A percentile compares a stretch with the other conserved stretches of the same genome.
Evolutionary conservation across 768 basidiomycete species (phyloP).

Genomic region (Coprinopsis strossmayeri): DNA sequence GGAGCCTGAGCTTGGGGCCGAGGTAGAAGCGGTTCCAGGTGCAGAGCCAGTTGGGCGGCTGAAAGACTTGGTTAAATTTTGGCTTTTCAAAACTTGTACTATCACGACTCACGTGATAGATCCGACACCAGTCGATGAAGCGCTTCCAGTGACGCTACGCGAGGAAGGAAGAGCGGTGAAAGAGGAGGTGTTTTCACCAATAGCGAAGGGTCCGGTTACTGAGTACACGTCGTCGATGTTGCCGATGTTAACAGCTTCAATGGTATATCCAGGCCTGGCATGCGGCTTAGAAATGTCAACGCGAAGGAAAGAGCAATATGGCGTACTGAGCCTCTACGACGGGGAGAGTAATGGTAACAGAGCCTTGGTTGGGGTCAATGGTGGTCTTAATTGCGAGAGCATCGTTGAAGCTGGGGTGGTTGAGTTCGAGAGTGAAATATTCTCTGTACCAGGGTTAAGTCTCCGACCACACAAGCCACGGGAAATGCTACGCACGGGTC

Average conservation of each 20-base stretch:
- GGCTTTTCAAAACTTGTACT: no score
- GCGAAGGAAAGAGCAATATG: neutral
- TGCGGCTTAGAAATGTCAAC: neutral
- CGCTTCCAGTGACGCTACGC: neutral
- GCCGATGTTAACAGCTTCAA: constrained; percentile 38
- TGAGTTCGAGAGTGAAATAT: constrained; percentile 39
- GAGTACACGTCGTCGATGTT: constrained; percentile 42
- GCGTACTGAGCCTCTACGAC: constrained; percentile 41
- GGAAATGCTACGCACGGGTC: constrained; percentile 43
- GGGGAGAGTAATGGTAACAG: constrained; percentile 36
- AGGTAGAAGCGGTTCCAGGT: no score
- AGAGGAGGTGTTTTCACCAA: constrained; percentile 21
- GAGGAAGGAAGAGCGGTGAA: neutral
- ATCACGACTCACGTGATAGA: neutral
- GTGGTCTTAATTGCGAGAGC: constrained; percentile 51
- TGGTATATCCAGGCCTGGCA: constrained; percentile 39
- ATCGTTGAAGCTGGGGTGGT: constrained; percentile 45
- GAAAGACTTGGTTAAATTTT: no score
- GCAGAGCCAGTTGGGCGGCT: no score
- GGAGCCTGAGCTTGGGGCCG: no score
- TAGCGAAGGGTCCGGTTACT: constrained; percentile 32
- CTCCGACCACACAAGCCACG: neutral
- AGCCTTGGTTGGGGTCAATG: constrained; percentile 29
- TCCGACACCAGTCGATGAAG: neutral
- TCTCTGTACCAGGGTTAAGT: constrained; percentile 11